Percentiles rank a stretch among this genome's conserved stretches.
Evolutionary conservation across 257 asterid species (phyloP).

Genomic region (Solanum medicagineum): DNA sequence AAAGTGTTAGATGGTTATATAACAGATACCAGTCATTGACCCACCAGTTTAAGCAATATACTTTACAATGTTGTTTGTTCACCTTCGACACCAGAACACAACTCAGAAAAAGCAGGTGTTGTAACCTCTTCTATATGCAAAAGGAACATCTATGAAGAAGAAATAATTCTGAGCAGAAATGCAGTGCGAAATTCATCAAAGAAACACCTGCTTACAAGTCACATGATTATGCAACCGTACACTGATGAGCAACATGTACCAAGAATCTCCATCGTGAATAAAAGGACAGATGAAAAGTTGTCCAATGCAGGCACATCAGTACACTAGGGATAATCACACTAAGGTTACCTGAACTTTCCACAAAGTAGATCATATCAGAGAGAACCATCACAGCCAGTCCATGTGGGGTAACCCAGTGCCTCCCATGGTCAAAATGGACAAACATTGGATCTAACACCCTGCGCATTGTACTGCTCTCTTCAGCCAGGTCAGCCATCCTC

Average conservation of each 20-base stretch:
- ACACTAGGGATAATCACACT: not conserved
- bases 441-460: slow-evolving; percentile 85
- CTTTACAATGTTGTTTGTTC: not conserved
- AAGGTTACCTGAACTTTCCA: slow-evolving; percentile 62
- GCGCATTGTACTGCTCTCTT: slow-evolving; percentile 87
- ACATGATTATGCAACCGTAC: not conserved
- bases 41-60: not conserved
- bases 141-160: not conserved
- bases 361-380: slow-evolving; percentile 68
- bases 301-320: not conserved
- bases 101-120: not conserved
- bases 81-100: not conserved
- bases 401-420: slow-evolving; percentile 62
- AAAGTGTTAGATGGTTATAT: not conserved
- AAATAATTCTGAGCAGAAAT: not conserved
- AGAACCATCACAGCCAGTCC: slow-evolving; percentile 70
- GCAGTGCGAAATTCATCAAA: not conserved
- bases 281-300: not conserved
- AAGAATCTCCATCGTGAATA: not conserved
- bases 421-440: slow-evolving; percentile 56
- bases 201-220: not conserved
- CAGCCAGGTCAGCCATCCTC: slow-evolving; percentile 82
- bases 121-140: not conserved
- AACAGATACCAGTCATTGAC: not conserved
- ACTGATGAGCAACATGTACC: not conserved